Evolutionary conservation across 208 protist genomes (phyloP).

Genomic region (Crithidia brevicula): DNA sequence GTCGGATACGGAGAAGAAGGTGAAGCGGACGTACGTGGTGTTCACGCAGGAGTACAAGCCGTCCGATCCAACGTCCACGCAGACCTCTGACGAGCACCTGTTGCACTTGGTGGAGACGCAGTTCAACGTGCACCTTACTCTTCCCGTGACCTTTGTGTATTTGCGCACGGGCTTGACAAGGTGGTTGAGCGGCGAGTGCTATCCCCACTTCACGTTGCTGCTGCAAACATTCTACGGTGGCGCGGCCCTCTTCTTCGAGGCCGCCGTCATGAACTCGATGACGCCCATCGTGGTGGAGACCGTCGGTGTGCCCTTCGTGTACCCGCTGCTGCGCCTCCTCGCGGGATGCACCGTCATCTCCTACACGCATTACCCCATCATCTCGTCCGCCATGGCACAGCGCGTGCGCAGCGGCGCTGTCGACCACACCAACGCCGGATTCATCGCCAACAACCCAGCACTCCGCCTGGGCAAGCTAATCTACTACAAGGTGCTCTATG

Average conservation of each 20-base stretch:
- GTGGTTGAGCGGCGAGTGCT: conserved; percentile 72
- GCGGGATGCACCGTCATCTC: conserved; percentile 79
- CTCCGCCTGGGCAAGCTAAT: conserved; percentile 73
- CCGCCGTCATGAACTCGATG: conserved; percentile 69
- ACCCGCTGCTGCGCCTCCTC: conserved; percentile 91
- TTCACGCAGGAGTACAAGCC: conserved; percentile 49
- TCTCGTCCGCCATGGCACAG: conserved; percentile 87
- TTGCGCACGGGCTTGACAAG: conserved; percentile 46
- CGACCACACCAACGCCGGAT: conserved; percentile 84
- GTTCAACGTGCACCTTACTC: conserved; percentile 70
- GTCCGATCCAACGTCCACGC: not conserved
- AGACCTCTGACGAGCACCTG: conserved; percentile 20
- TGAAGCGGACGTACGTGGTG: conserved; percentile 65
- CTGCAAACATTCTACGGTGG: conserved; percentile 91
- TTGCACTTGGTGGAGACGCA: conserved; percentile 48
- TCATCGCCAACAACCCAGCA: conserved; percentile 40
- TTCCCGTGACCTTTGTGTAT: conserved; percentile 71
- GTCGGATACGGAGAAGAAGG: conserved; percentile 32
- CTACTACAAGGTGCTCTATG: conserved; percentile 93
- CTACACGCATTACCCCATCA: conserved; percentile 99
- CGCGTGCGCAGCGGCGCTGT: conserved; percentile 48
- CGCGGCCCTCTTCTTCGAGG: conserved; percentile 87
- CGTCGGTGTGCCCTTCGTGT: conserved; percentile 96
- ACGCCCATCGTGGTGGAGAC: conserved; percentile 91
- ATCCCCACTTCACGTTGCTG: conserved; percentile 93